These are phyloP conservation scores for Nasturtium officinale DNA, from an alignment of 345 rosid genomes.

Conservation along the genomic window DNA sequence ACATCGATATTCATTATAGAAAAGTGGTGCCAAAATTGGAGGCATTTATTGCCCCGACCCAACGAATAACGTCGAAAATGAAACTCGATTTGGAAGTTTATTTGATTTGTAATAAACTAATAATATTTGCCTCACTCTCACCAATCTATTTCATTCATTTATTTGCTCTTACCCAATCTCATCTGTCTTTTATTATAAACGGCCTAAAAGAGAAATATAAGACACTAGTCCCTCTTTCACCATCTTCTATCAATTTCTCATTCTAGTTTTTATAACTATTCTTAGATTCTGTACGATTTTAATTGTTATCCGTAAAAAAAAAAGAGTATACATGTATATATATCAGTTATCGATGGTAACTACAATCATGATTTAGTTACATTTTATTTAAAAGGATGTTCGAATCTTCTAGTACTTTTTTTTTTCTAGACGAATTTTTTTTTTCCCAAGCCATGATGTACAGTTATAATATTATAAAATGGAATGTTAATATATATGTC, in stretches of 20 bases:
- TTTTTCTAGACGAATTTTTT: neutral
- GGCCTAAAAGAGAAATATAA: constrained; percentile 1
- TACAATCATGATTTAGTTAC: no score
- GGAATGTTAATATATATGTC: no score
- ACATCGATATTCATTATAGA: constrained; percentile 23
- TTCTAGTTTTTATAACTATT: neutral
- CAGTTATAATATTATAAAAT: neutral
- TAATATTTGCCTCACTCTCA: constrained; percentile 16
- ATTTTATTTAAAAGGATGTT: neutral
- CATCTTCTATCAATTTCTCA: constrained; percentile 5
- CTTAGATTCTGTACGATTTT: constrained; percentile 23
- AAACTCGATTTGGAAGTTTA: constrained; percentile 37
- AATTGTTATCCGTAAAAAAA: no score
- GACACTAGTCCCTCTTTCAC: constrained; percentile 31
- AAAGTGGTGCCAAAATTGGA: constrained; percentile 41
- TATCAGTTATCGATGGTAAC: no score
- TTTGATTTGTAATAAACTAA: constrained; percentile 15
- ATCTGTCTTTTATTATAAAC: constrained; percentile 28
- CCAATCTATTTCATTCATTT: constrained; percentile 25
- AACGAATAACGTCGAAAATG: constrained; percentile 39
- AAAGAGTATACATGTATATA: no score
- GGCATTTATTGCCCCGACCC: constrained; percentile 39
- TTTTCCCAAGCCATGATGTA: neutral
- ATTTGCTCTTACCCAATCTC: constrained; percentile 30
- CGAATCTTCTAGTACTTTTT: neutral